Evolutionary conservation across 176 grass and related monocot genomes (phyloP).

Genomic region (Neostapfia colusana): DNA sequence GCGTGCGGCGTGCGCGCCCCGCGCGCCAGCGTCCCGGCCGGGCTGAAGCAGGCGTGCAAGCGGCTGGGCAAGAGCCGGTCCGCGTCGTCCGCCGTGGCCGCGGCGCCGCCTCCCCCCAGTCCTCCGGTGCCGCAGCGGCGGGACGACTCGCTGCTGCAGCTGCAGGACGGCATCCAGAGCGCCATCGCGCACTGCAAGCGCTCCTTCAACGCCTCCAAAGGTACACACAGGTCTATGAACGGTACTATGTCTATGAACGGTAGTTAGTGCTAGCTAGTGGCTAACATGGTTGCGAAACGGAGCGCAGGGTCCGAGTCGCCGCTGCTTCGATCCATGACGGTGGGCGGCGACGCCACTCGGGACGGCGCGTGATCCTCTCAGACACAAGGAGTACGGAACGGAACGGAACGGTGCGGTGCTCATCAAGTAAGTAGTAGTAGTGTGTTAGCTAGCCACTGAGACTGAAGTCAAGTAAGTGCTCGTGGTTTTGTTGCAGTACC

Average conservation of each 20-base stretch:
- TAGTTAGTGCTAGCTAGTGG: no score
- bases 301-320: constrained; percentile 60
- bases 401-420: no score
- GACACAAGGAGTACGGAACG: no score
- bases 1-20: constrained; percentile 69
- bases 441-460: no score
- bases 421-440: no score
- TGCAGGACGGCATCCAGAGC: constrained; percentile 94
- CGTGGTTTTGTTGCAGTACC: no score
- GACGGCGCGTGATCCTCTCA: constrained; percentile 13
- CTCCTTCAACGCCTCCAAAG: constrained; percentile 76
- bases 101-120: constrained; percentile 11
- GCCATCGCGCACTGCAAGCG: constrained; percentile 96
- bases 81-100: constrained; percentile 66
- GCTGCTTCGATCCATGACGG: constrained; percentile 55
- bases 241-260: no score
- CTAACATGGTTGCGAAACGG: no score
- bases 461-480: no score
- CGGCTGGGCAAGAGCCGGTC: constrained; percentile 90
- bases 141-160: constrained; percentile 82
- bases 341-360: constrained; percentile 49
- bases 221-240: no score
- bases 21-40: constrained; percentile 65
- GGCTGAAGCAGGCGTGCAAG: constrained; percentile 80
- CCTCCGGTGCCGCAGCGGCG: constrained; percentile 36